phyloP scores from a whole-genome alignment of 75 land plant species.

The Selaginella tamariscina region DNA sequence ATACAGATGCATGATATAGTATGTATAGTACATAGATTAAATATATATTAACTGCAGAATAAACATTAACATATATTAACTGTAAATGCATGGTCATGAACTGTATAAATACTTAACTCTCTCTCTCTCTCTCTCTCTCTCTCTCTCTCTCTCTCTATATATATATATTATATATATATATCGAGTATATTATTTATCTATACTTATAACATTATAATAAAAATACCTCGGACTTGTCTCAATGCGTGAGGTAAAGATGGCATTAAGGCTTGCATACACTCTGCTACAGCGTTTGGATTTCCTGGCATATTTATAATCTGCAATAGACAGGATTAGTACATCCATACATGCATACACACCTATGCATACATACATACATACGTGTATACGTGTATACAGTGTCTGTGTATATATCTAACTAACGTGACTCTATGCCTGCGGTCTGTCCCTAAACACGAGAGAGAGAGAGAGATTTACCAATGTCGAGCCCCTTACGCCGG shows the following conservation, averaged over 20 bases:
- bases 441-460: not conserved
- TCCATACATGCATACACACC: too few species aligned
- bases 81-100: too few species aligned
- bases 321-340: not conserved
- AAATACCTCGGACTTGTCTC: conserved; percentile 77
- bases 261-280: conserved; percentile 81
- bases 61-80: too few species aligned
- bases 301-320: conserved; percentile 99
- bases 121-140: too few species aligned
- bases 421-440: not conserved
- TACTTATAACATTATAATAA: too few species aligned
- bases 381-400: not conserved
- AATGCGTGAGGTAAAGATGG: conserved; percentile 90
- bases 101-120: too few species aligned
- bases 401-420: not conserved
- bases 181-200: too few species aligned
- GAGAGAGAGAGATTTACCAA: conserved; percentile 32
- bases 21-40: too few species aligned
- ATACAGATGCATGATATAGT: too few species aligned
- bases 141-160: too few species aligned
- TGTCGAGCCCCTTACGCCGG: conserved; percentile 89
- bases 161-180: too few species aligned
- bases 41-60: too few species aligned
- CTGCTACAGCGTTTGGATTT: conserved; percentile 92
- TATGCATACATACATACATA: not conserved